A percentile compares a stretch with the other conserved stretches of the same genome.
Evolutionary conservation across 192 early-diverging fungal species (phyloP).

Genomic region (Coemansia biformis): DNA sequence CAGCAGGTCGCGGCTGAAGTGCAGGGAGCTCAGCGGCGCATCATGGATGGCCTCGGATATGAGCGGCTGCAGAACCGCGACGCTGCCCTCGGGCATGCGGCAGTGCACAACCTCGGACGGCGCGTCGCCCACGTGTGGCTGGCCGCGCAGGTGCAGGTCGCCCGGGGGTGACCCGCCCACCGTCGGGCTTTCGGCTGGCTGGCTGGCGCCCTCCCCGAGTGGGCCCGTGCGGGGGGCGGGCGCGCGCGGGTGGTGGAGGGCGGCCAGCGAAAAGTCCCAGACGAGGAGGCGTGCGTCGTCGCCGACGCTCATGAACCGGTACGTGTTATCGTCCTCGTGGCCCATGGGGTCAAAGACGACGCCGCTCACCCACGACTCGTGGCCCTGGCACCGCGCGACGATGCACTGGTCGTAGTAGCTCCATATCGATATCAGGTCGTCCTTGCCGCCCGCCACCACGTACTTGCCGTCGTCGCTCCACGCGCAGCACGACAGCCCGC

Average conservation of each 20-base stretch:
- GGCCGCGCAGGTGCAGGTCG: constrained; percentile 13
- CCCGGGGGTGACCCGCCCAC: not conserved
- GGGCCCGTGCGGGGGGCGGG: constrained; percentile 3
- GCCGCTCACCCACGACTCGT: constrained; percentile 81
- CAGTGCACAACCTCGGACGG: constrained; percentile 18
- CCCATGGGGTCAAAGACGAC: constrained; percentile 78
- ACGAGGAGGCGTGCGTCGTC: constrained; percentile 83
- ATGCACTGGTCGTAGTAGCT: constrained; percentile 69
- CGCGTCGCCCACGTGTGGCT: constrained; percentile 1
- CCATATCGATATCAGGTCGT: constrained; percentile 89
- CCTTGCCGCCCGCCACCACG: constrained; percentile 81
- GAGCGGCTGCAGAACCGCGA: constrained; percentile 68
- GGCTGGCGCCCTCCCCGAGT: not conserved
- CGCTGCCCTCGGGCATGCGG: constrained; percentile 34
- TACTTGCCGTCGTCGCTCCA: constrained; percentile 92
- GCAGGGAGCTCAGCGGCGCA: constrained; percentile 57
- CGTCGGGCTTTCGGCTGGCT: not conserved
- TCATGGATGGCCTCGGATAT: constrained; percentile 59
- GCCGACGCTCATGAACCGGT: constrained; percentile 83
- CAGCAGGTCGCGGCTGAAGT: constrained; percentile 65
- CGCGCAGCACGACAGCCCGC: constrained; percentile 74
- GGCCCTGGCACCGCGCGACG: constrained; percentile 85
- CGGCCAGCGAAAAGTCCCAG: constrained; percentile 87
- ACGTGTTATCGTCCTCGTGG: constrained; percentile 69
- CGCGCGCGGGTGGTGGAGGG: constrained; percentile 68